A percentile compares a stretch with the other conserved stretches of the same genome.
These are phyloP conservation scores for Venturiaceae sp. DNA, from an alignment of 2,329 filamentous ascomycete species.

Conservation along the genomic window DNA sequence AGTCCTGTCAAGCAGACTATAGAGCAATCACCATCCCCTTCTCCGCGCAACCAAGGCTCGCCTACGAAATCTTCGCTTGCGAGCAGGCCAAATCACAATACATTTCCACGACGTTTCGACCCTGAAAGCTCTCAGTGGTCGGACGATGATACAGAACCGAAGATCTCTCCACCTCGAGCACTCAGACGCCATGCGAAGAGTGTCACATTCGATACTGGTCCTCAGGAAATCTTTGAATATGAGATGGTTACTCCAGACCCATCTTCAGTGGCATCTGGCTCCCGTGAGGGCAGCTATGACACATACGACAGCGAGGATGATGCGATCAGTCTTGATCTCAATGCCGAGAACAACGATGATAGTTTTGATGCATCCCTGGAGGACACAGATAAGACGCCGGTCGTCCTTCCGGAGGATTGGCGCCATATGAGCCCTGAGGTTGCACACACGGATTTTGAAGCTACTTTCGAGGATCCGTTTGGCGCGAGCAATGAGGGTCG, in stretches of 20 bases:
- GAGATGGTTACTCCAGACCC: constrained; percentile 95
- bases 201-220: constrained; percentile 90
- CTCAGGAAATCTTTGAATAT: constrained; percentile 93
- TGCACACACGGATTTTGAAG: constrained; percentile 43
- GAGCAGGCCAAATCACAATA: constrained; percentile 45
- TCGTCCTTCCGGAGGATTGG: constrained; percentile 97
- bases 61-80: constrained; percentile 87
- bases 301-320: constrained; percentile 34
- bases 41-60: constrained; percentile 46
- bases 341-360: constrained; percentile 46
- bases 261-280: constrained; percentile 83
- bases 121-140: constrained; percentile 60
- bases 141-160: constrained; percentile 10
- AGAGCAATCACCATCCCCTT: constrained; percentile 22
- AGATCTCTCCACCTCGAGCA: constrained; percentile 48
- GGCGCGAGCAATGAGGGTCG: constrained; percentile 22
- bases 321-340: background rate
- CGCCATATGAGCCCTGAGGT: constrained; percentile 62
- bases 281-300: constrained; percentile 87
- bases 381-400: constrained; percentile 93
- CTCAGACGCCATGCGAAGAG: constrained; percentile 86
- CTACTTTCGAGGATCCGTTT: constrained; percentile 57
- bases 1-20: constrained; percentile 39
- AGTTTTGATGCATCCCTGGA: constrained; percentile 95
- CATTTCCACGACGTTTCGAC: constrained; percentile 55